Conservation (phyloP, 257 asterid species). For the Solanum habrochaites region DNA sequence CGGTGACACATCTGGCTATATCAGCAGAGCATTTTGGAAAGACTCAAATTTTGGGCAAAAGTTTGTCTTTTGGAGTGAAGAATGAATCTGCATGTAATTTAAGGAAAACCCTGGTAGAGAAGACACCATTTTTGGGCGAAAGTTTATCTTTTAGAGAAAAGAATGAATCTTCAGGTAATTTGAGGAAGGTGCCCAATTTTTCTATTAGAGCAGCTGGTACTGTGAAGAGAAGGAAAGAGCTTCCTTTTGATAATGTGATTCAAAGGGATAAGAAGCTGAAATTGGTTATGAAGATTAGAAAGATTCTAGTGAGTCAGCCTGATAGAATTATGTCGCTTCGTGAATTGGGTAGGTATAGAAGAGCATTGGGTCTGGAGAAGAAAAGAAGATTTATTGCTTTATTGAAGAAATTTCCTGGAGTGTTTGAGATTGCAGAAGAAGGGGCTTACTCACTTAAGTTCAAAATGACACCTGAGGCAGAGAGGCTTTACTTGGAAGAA, state of each 20-base stretch:
- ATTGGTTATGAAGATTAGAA: constrained; percentile 74
- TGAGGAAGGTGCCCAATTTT: constrained; percentile 25
- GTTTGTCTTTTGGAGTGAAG: constrained; percentile 19
- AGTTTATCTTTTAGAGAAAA: constrained; percentile 20
- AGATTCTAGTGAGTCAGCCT: constrained; percentile 79
- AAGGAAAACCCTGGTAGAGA: constrained; percentile 20
- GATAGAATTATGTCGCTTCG: constrained; percentile 74
- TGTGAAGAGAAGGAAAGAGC: constrained; percentile 92
- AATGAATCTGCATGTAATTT: constrained; percentile 7
- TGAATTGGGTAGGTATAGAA: constrained; percentile 73
- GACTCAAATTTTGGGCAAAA: constrained; percentile 41
- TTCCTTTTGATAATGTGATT: constrained; percentile 82
- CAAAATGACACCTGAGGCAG: constrained; percentile 82
- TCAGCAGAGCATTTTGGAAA: constrained; percentile 17
- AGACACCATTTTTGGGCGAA: constrained; percentile 43
- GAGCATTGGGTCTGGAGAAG: constrained; percentile 52
- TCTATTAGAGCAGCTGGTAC: constrained; percentile 38
- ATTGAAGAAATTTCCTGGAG: constrained; percentile 81
- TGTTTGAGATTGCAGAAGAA: constrained; percentile 91
- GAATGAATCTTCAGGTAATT: constrained; percentile 8
- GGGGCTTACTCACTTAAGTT: constrained; percentile 78
- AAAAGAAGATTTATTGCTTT: constrained; percentile 70
- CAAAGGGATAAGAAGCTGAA: constrained; percentile 94
- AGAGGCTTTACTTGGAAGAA: constrained; percentile 88
- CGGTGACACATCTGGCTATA: constrained; percentile 8